Evolutionary conservation across 768 basidiomycete species (phyloP).

Genomic region (Leccinum arenicola): DNA sequence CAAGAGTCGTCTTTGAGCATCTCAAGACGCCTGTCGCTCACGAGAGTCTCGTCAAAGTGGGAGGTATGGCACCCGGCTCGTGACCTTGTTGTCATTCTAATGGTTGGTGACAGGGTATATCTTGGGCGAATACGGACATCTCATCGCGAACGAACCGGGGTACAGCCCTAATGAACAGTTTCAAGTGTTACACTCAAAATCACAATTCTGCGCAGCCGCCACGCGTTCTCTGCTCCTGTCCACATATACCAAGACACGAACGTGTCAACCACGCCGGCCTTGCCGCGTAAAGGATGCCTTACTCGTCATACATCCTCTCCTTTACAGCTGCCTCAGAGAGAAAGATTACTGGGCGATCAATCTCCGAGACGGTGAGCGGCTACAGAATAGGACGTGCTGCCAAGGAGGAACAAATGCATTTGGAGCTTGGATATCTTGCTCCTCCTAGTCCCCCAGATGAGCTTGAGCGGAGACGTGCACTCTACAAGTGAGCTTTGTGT

Average conservation of each 20-base stretch:
- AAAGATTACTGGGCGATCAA: slow-evolving; percentile 31
- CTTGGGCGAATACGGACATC: slow-evolving; percentile 96
- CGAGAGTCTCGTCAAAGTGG: slow-evolving; percentile 94
- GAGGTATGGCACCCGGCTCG: slow-evolving; percentile 51
- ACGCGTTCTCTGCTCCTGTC: slow-evolving; percentile 92
- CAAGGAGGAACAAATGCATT: slow-evolving; percentile 68
- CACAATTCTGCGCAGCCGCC: slow-evolving; percentile 88
- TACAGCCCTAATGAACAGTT: slow-evolving; percentile 96
- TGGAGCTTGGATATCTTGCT: slow-evolving; percentile 63
- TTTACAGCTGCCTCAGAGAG: slow-evolving; percentile 38
- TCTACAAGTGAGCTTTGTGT: slow-evolving; percentile 64
- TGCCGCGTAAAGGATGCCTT: slow-evolving; percentile 51
- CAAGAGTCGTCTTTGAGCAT: slow-evolving; percentile 87
- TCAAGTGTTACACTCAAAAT: slow-evolving; percentile 88
- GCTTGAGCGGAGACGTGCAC: slow-evolving; percentile 72
- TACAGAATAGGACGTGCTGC: slow-evolving; percentile 46
- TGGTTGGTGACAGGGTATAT: slow-evolving; percentile 72
- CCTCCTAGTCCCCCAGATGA: slow-evolving; percentile 88
- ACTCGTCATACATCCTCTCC: slow-evolving; percentile 67
- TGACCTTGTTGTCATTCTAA: slow-evolving; percentile 10
- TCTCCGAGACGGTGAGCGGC: slow-evolving; percentile 32
- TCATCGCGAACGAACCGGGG: slow-evolving; percentile 92
- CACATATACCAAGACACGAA: slow-evolving; percentile 19
- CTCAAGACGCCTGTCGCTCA: slow-evolving; percentile 82
- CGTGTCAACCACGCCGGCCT: slow-evolving; percentile 42